Evolutionary conservation across 192 early-diverging fungal species (phyloP).

Genomic region (Coemansia interrupta): DNA sequence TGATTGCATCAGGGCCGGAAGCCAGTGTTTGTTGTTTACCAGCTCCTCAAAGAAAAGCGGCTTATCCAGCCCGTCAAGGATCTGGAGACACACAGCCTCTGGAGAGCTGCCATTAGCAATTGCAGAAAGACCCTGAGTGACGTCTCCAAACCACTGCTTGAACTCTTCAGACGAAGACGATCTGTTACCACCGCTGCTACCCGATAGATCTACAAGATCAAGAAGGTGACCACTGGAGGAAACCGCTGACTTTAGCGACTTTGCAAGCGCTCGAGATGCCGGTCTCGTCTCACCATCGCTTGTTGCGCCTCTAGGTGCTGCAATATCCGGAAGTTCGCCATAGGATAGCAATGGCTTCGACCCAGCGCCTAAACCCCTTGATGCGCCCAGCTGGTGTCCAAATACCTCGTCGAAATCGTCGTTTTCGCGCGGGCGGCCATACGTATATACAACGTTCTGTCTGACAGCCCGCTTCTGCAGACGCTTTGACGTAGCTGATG

Average conservation of each 20-base stretch:
- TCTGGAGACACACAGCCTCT: constrained; percentile 15
- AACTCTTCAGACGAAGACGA: constrained; percentile 15
- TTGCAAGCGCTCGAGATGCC: not conserved
- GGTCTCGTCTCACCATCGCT: no score
- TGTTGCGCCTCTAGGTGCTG: not conserved
- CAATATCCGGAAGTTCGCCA: not conserved
- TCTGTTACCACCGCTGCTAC: not conserved
- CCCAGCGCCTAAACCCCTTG: not conserved
- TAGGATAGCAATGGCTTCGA: constrained; percentile 20
- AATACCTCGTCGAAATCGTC: constrained; percentile 18
- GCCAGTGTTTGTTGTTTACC: constrained; percentile 24
- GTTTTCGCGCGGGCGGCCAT: constrained; percentile 37
- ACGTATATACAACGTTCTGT: constrained; percentile 47
- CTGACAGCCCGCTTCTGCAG: constrained; percentile 33
- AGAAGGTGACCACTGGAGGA: not conserved
- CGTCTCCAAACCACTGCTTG: constrained; percentile 21
- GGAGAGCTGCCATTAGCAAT: not conserved
- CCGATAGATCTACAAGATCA: constrained; percentile 6
- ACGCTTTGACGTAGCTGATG: constrained; percentile 37
- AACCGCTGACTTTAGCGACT: no score
- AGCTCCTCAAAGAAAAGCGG: constrained; percentile 32
- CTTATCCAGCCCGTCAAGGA: constrained; percentile 23
- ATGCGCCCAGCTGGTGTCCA: constrained; percentile 16
- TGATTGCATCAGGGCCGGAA: constrained; percentile 26
- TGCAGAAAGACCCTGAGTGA: constrained; percentile 21